phyloP scores from a whole-genome alignment of 2,329 filamentous ascomycete genomes.

The Sarocladiaceae sp. region DNA sequence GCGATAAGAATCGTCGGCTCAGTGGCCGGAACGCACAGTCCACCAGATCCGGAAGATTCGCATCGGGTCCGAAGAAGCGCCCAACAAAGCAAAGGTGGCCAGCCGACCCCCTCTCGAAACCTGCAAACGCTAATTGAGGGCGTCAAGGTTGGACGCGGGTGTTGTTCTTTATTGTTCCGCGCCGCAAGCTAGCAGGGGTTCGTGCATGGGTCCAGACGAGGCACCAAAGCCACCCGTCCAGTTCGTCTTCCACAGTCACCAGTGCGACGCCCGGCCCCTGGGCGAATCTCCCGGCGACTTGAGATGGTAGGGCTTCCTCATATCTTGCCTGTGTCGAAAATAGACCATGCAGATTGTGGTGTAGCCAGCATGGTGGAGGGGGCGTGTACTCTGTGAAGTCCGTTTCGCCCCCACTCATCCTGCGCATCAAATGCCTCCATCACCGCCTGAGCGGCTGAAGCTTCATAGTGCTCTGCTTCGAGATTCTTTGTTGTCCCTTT shows the following conservation, averaged over 20 bases:
- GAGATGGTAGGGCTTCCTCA: too few relatives aligned
- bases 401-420: too few relatives aligned
- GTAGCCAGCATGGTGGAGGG: too few relatives aligned
- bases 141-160: neutral
- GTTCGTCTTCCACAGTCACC: neutral
- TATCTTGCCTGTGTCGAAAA: too few relatives aligned
- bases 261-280: neutral
- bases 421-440: too few relatives aligned
- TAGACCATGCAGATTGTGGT: too few relatives aligned
- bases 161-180: neutral
- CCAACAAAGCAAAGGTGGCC: neutral
- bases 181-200: neutral
- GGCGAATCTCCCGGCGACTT: too few relatives aligned
- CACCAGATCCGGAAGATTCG: neutral
- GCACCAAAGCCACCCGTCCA: neutral
- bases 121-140: neutral
- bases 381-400: too few relatives aligned
- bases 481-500: neutral
- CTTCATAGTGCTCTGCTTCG: too few relatives aligned
- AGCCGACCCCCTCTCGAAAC: neutral
- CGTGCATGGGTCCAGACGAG: neutral
- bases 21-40: neutral
- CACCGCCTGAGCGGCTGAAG: too few relatives aligned
- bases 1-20: neutral
- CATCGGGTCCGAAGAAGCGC: neutral